Percentiles rank a stretch among this genome's conserved stretches.
Evolutionary conservation across 441 rosid genomes (phyloP).

Genomic region (Mallotus japonicus): DNA sequence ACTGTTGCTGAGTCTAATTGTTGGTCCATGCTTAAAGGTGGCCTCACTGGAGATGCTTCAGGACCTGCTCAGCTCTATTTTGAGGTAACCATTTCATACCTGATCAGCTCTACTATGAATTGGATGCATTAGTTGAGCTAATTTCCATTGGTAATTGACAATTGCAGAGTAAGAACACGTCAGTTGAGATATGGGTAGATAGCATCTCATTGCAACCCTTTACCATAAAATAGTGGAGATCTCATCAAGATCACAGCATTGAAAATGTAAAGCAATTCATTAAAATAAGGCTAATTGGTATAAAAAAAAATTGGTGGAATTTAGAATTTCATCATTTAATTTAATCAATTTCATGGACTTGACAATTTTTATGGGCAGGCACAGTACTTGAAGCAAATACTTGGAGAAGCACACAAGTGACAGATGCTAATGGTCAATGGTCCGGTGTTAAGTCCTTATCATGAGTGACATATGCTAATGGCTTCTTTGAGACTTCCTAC

Average conservation of each 20-base stretch:
- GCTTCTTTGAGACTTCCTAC: conserved; percentile 48
- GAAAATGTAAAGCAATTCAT: conserved; percentile 34
- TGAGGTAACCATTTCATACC: conserved; percentile 36
- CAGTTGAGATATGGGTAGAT: conserved; percentile 72
- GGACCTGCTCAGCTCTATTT: conserved; percentile 60
- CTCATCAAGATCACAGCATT: conserved; percentile 54
- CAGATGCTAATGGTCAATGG: conserved; percentile 48
- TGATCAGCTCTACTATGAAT: too few species aligned
- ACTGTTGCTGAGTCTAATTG: conserved; percentile 54
- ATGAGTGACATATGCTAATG: conserved; percentile 43
- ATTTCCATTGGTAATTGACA: too few species aligned
- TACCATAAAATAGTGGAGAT: conserved; percentile 63
- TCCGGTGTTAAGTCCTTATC: conserved; percentile 14
- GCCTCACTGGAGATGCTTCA: conserved; percentile 55
- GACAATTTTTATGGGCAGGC: conserved; percentile 26
- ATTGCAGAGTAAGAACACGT: too few species aligned
- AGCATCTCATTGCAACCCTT: conserved; percentile 81
- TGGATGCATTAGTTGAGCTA: too few species aligned
- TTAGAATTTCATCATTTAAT: too few species aligned
- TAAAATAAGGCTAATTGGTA: too few species aligned
- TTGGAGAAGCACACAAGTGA: conserved; percentile 57
- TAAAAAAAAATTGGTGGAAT: too few species aligned
- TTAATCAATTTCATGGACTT: too few species aligned
- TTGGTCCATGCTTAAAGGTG: conserved; percentile 93
- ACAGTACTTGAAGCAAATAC: conserved; percentile 38